Conservation (phyloP, 2,329 filamentous ascomycete genomes). For the Lasiodiplodia citricola region DNA sequence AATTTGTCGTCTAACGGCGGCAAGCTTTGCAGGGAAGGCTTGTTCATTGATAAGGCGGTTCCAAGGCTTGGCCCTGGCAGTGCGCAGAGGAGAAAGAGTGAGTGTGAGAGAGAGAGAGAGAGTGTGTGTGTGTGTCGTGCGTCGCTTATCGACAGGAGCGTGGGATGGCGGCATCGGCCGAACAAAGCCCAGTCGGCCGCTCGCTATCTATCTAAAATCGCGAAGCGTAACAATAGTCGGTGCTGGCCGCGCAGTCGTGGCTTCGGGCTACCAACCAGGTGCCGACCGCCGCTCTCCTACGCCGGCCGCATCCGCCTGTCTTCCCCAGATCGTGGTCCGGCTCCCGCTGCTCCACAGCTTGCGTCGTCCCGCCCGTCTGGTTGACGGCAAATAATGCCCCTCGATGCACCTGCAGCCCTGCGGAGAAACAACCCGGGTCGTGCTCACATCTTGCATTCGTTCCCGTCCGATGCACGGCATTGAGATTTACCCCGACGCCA, state of each 20-base stretch:
- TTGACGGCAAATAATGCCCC: neutral
- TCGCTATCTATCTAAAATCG: neutral
- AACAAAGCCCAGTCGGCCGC: neutral
- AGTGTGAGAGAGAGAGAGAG: too few relatives aligned
- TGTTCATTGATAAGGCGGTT: neutral
- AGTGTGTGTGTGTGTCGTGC: neutral
- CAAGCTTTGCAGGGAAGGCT: conserved; percentile 23
- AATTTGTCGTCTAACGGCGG: conserved; percentile 15
- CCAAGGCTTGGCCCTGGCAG: neutral
- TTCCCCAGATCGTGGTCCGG: neutral
- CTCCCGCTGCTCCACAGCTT: conserved; percentile 5
- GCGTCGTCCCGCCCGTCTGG: conserved; percentile 8
- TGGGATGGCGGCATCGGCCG: conserved; percentile 9
- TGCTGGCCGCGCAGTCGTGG: neutral
- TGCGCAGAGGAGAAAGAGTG: neutral
- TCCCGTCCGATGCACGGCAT: neutral
- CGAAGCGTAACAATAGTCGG: neutral
- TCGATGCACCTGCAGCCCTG: neutral
- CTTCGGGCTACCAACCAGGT: neutral
- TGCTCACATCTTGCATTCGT: neutral
- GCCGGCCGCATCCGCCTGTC: neutral
- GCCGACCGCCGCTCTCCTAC: conserved; percentile 3
- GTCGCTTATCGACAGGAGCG: conserved; percentile 11
- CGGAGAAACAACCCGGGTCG: neutral
- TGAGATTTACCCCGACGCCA: too few relatives aligned